These are phyloP conservation scores for Pichia manshurica DNA, from an alignment of 805 yeast species.

Conservation along the genomic window DNA sequence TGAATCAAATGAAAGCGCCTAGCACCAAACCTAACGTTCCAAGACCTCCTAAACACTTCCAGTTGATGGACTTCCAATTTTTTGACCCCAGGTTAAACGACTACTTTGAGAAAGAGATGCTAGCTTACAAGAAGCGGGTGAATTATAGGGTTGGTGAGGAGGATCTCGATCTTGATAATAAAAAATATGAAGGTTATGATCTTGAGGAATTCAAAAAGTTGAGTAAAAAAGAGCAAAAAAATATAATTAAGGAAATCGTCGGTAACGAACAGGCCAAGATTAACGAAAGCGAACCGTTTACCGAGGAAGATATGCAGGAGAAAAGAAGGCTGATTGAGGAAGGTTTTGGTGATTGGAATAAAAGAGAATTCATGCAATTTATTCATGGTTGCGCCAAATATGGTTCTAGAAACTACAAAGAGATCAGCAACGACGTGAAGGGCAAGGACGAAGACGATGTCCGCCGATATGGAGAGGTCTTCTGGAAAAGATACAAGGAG, in stretches of 20 bases:
- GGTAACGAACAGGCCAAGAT: conserved; percentile 49
- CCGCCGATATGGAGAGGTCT: conserved; percentile 47
- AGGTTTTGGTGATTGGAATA: conserved; percentile 65
- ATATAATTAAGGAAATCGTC: conserved; percentile 31
- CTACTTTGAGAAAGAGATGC: conserved; percentile 58
- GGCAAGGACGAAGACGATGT: conserved; percentile 57
- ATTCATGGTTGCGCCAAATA: conserved; percentile 63
- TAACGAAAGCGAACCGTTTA: conserved; percentile 50
- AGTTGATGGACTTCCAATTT: conserved; percentile 70
- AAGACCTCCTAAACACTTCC: conserved; percentile 58
- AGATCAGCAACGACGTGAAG: conserved; percentile 51
- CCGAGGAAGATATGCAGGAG: conserved; percentile 52
- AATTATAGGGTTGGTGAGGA: conserved; percentile 54
- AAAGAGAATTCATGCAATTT: conserved; percentile 68
- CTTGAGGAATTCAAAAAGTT: conserved; percentile 28
- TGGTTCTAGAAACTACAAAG: conserved; percentile 48
- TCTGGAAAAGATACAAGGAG: conserved; percentile 56
- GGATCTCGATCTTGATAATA: conserved; percentile 44
- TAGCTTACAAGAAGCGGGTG: conserved; percentile 54
- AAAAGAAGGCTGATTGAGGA: conserved; percentile 49
- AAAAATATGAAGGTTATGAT: conserved; percentile 24
- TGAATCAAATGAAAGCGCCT: conserved; percentile 33
- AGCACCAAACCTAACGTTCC: conserved; percentile 40
- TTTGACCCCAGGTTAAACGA: conserved; percentile 49
- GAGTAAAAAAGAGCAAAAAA: conserved; percentile 21